Evolutionary conservation across 441 rosid genomes (phyloP).

Genomic region (Flueggea neowawraea): DNA sequence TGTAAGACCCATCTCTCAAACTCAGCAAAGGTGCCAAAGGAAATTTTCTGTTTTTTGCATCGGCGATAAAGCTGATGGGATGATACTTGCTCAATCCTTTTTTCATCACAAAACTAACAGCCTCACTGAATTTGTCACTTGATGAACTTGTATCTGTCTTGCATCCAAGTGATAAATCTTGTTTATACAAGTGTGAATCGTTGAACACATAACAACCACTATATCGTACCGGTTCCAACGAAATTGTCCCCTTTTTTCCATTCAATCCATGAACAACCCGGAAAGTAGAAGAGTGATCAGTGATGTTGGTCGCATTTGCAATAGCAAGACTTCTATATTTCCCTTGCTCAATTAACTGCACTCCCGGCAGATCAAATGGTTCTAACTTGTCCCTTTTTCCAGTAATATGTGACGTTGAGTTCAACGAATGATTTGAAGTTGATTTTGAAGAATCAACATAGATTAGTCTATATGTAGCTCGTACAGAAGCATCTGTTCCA

Average conservation of each 20-base stretch:
- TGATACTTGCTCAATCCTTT: conserved; percentile 53
- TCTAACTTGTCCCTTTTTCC: conserved; percentile 72
- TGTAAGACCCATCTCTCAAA: conserved; percentile 76
- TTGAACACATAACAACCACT: conserved; percentile 60
- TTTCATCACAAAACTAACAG: conserved; percentile 50
- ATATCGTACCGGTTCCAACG: conserved; percentile 45
- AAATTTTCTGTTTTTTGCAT: conserved; percentile 54
- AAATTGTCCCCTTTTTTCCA: conserved; percentile 51
- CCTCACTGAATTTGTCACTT: conserved; percentile 35
- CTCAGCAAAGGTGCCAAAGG: conserved; percentile 62
- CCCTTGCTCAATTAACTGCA: conserved; percentile 45
- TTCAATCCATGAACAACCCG: conserved; percentile 62
- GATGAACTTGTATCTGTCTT: conserved; percentile 17
- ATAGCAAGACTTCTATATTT: conserved; percentile 29
- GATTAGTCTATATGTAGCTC: conserved; percentile 73
- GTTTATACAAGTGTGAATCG: conserved; percentile 15
- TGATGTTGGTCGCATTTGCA: background rate
- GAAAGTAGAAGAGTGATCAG: conserved; percentile 38
- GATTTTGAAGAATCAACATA: conserved; percentile 8
- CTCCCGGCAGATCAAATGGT: conserved; percentile 81
- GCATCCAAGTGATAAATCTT: conserved; percentile 45
- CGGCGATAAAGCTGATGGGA: conserved; percentile 73
- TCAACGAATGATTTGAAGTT: background rate
- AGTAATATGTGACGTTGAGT: background rate
- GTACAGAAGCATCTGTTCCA: conserved; percentile 60